Evolutionary conservation across 108 stramenopile species (phyloP).

Genomic region (Nitzschia sp.): DNA sequence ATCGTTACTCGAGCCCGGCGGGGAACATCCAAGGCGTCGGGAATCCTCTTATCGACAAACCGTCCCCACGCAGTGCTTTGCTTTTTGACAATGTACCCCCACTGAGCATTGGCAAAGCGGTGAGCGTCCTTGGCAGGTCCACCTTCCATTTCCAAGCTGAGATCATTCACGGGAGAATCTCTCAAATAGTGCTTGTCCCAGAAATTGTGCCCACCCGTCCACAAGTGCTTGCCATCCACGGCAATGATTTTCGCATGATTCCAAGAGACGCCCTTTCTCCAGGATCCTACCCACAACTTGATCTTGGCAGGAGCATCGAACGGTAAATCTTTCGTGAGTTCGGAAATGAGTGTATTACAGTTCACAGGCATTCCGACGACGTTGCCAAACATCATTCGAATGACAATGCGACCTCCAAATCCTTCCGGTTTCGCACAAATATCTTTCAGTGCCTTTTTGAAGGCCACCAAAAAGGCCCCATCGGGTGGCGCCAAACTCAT

Average conservation of each 20-base stretch:
- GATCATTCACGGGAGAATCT: conserved; percentile 56
- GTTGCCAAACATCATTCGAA: conserved; percentile 68
- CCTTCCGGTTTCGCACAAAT: conserved; percentile 28
- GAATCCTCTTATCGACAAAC: conserved; percentile 46
- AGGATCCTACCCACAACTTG: conserved; percentile 65
- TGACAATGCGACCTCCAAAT: conserved; percentile 25
- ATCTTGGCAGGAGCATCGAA: conserved; percentile 40
- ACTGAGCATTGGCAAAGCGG: conserved; percentile 56
- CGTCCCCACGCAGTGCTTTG: conserved; percentile 47
- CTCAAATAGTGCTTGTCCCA: conserved; percentile 58
- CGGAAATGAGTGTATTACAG: conserved; percentile 42
- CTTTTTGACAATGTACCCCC: conserved; percentile 53
- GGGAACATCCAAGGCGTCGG: conserved; percentile 47
- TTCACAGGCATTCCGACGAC: conserved; percentile 61
- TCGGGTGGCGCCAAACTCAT: conserved; percentile 52
- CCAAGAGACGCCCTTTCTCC: conserved; percentile 60
- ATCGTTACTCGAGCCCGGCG: conserved; percentile 39
- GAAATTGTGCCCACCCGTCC: conserved; percentile 64
- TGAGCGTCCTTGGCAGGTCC: conserved; percentile 54
- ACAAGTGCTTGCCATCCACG: conserved; percentile 61
- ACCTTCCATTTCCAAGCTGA: conserved; percentile 55
- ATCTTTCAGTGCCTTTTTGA: conserved; percentile 36
- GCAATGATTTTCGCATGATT: conserved; percentile 72
- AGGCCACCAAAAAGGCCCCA: conserved; percentile 50
- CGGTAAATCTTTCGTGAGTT: conserved; percentile 53